These are phyloP conservation scores for Entomophthora muscae DNA, from an alignment of 371 early-diverging fungal species.

Conservation along the genomic window DNA sequence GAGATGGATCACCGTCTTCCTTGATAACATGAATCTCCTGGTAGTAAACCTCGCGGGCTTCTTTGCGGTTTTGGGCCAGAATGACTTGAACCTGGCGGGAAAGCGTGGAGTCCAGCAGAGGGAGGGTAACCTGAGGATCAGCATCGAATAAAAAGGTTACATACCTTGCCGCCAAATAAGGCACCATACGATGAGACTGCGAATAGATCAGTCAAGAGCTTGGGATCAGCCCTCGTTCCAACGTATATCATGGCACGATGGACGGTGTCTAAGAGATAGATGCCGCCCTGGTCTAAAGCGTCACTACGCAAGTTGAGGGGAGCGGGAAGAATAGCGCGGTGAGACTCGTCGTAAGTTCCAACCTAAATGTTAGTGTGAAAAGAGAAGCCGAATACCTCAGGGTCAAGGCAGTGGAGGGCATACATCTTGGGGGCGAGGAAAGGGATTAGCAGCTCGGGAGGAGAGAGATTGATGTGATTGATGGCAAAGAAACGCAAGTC, in stretches of 20 bases:
- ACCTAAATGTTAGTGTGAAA: conserved; percentile 14
- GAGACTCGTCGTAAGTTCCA: conserved; percentile 34
- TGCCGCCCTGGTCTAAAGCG: conserved; percentile 59
- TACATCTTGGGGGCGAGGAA: conserved; percentile 63
- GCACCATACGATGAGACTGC: conserved; percentile 37
- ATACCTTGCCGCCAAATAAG: conserved; percentile 36
- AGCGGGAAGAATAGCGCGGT: conserved; percentile 44
- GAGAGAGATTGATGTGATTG: conserved; percentile 51
- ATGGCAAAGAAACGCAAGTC: conserved; percentile 53
- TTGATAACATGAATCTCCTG: conserved; percentile 59
- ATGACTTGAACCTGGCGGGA: conserved; percentile 35
- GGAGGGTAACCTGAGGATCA: conserved; percentile 22
- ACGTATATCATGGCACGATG: conserved; percentile 79
- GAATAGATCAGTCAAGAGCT: conserved; percentile 51
- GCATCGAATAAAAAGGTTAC: neutral
- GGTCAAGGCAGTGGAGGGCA: conserved; percentile 66
- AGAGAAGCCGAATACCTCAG: conserved; percentile 23
- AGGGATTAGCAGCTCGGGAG: conserved; percentile 56
- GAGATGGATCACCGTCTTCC: conserved; percentile 80
- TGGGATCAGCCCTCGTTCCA: conserved; percentile 56
- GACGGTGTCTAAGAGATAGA: conserved; percentile 71
- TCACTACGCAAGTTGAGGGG: conserved; percentile 68
- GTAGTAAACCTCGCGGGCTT: conserved; percentile 35
- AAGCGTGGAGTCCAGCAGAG: conserved; percentile 30
- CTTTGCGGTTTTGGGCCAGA: conserved; percentile 33